Evolutionary conservation across 441 rosid species (phyloP).

Genomic region (Aquilaria agallochum): DNA sequence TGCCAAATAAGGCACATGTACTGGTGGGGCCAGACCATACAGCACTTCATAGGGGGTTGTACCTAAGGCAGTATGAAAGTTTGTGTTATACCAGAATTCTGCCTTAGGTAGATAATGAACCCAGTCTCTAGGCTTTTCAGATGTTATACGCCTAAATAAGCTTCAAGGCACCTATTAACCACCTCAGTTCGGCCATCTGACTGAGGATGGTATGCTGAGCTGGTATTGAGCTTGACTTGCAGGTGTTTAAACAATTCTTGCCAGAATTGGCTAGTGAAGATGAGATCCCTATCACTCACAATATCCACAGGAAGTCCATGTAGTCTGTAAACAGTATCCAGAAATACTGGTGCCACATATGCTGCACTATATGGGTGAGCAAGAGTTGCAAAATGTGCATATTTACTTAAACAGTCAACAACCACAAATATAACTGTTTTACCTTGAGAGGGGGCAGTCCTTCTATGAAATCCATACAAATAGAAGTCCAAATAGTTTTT

Average conservation of each 20-base stretch:
- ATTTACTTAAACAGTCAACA: neutral
- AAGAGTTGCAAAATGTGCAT: neutral
- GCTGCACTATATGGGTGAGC: neutral
- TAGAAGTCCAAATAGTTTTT: neutral
- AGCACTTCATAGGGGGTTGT: neutral
- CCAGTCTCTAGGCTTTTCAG: neutral
- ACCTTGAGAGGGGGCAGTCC: neutral
- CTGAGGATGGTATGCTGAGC: neutral
- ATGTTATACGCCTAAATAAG: neutral
- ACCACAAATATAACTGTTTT: neutral
- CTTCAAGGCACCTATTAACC: neutral
- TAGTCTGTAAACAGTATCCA: neutral
- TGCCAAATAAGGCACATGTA: neutral
- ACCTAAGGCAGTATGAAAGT: neutral
- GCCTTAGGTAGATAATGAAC: neutral
- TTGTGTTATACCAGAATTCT: neutral
- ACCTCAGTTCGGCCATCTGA: neutral
- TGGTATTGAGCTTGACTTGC: no score
- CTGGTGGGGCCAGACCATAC: neutral
- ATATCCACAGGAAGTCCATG: neutral
- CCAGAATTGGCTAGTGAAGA: no score
- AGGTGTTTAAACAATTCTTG: no score
- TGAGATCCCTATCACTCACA: neutral
- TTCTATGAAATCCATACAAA: neutral
- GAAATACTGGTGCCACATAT: neutral